Base-by-base conservation (phyloP, 108 stramenopile species). In the Fragilaria crotonensis region DNA sequence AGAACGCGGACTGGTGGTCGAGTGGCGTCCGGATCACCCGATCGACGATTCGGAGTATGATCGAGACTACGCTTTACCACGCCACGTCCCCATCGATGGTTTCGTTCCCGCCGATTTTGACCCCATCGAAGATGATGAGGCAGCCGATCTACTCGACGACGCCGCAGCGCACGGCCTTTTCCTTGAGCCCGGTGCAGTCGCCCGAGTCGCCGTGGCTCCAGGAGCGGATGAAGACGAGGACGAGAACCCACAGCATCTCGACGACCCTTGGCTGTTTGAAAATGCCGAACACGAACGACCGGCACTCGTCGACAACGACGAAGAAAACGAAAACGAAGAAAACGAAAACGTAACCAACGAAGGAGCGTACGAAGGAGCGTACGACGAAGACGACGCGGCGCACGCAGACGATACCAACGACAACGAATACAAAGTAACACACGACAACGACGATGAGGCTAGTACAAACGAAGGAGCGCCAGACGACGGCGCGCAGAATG, bases 331-430 rank as follows among this genome's bases (percentile, higher is more conserved):
- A n/a, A n/a, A n/a, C n/a, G n/a, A n/a, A n/a, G 36, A 41, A 11
- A 41, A 41, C 14, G 36, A 41, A 41, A 41, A 41, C 36, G 7
- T 41, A 41, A 7, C 36, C 36, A 41, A 11, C 36, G 36, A 41
- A 41, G 36, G 36, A 41, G 36, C 14, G 36, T 7, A 41, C 25
- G 20, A 36, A 7, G 25, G 17, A 21, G 57, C 53, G 14, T 55
- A 66, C 25, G 57, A 57, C 31, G 64, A 66, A 7, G 57, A 58
- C 20, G 64, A 66, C 14, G 23, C 28, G 14, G 27, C 25, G 27
- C 14, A 51, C 19, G 9, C 4, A 21, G 36, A 41, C 36, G 36
- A 41, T 14, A 41, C 14, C 36, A 41, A 41, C 14, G 14, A 11
- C 36, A 41, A 41, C 36, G 36, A 41, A 0, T 11, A 25, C 50